Evolutionary conservation across 2,329 filamentous ascomycete genomes (phyloP), one percentile per base, ranked within the genome.

Genomic region (Diplodia intermedia): DNA sequence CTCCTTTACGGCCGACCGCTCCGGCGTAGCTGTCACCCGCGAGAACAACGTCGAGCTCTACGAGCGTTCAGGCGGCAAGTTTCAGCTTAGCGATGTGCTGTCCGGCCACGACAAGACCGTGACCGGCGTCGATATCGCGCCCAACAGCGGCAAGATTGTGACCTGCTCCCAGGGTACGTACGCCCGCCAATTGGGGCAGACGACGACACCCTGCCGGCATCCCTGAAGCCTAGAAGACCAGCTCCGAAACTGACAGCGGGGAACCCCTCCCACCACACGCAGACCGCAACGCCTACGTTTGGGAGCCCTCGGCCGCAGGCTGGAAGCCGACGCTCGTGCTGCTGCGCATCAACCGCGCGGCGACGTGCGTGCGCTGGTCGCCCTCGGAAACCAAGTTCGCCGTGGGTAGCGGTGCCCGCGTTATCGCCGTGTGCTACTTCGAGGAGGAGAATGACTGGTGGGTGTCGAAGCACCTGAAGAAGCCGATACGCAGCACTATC

Each of bases 401-500:
- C 66, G 95, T 98, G 31, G 95, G 95, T 69, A 97, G 94, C 33
- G 95, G 95, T 70, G 95, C 97, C 74, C 90, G 95, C 71, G 91
- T 97, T 72, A 97, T 99, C 75, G 93, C 95, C 50, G 88, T 98
- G 73, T 99, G 95, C 86, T 98, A 98, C 84, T 99, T 99, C 75
- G 95, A 99, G 78, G 92, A 97, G 79, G 95, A 99, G 81, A 97
- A 99, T 81, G 94, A 99, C 84, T 99, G 95, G 95, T 99, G 95
- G 95, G 94, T 99, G 52, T 97, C 94, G 47, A 99, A 99, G 86
- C 95, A 99, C 82, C 83, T 99, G 77, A 98, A 98, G 88, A 99
- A 98, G 87, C 95, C 95, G 23, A 97, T 99, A 75, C 91, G 94
- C 73, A 97, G 93, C 79, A 99, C 95, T 68, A 94, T 99, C 75